These are phyloP conservation scores for Aspergillus vadensis DNA, from an alignment of 2,329 filamentous ascomycete species.

Conservation along the genomic window DNA sequence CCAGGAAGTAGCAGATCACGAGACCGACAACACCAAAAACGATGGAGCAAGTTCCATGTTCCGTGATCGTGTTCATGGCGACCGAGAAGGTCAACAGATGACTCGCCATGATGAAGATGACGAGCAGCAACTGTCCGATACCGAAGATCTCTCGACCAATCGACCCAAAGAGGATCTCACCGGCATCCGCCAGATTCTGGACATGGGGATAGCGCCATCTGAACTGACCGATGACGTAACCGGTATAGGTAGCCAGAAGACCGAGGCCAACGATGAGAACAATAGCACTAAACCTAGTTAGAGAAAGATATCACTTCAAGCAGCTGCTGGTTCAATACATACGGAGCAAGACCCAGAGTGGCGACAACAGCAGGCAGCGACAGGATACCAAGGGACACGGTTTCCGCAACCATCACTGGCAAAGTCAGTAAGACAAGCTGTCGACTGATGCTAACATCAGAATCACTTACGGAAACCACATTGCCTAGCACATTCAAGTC, in stretches of 20 bases:
- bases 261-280: conserved; percentile 55
- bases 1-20: conserved; percentile 57
- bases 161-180: conserved; percentile 60
- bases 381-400: conserved; percentile 57
- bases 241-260: conserved; percentile 58
- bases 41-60: conserved; percentile 62
- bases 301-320: neutral
- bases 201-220: conserved; percentile 58
- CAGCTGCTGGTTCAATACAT: conserved; percentile 14
- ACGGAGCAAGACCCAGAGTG: conserved; percentile 53
- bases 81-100: conserved; percentile 69
- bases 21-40: conserved; percentile 61
- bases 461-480: conserved; percentile 38
- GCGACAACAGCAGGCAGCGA: conserved; percentile 56
- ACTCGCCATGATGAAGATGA: conserved; percentile 67
- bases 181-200: conserved; percentile 66
- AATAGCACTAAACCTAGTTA: conserved; percentile 31
- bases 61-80: conserved; percentile 63
- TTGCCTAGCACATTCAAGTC: conserved; percentile 32
- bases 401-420: conserved; percentile 58
- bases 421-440: conserved; percentile 4
- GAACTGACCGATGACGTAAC: conserved; percentile 60
- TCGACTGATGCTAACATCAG: neutral
- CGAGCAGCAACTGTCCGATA: conserved; percentile 60
- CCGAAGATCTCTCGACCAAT: conserved; percentile 63